phyloP scores from a whole-genome alignment of 306 rosid genomes.

The Prunus mira region DNA sequence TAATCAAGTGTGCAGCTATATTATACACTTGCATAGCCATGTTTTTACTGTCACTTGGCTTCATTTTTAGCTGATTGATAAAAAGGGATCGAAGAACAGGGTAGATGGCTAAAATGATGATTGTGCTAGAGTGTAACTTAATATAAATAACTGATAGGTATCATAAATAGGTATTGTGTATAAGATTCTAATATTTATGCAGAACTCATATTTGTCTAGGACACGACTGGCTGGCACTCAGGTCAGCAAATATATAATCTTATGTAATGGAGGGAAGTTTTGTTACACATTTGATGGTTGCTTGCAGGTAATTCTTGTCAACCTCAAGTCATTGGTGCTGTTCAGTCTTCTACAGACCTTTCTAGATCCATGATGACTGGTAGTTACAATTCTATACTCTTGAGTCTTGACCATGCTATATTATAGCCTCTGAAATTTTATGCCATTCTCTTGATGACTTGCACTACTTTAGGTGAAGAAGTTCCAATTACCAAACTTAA shows the following conservation, averaged over 20 bases:
- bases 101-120: not conserved
- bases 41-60: not conserved
- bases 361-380: conserved; percentile 1
- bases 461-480: conserved; percentile 19
- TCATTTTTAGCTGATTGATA: not conserved
- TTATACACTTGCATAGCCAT: not conserved
- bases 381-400: not conserved
- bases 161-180: not conserved
- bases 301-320: conserved; percentile 15
- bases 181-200: not conserved
- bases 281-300: conserved; percentile 6
- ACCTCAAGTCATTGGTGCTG: not conserved
- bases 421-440: not conserved
- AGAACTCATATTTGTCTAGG: conserved; percentile 1
- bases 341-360: not conserved
- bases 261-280: not conserved
- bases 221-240: not conserved
- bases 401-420: not conserved
- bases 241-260: not conserved
- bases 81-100: not conserved
- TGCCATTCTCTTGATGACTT: not conserved
- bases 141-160: not conserved
- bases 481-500: not conserved
- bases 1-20: not conserved
- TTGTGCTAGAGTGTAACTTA: not conserved